Evolutionary conservation across 805 yeast genomes (phyloP).

Genomic region (Barnettozyma wickerhamii): DNA sequence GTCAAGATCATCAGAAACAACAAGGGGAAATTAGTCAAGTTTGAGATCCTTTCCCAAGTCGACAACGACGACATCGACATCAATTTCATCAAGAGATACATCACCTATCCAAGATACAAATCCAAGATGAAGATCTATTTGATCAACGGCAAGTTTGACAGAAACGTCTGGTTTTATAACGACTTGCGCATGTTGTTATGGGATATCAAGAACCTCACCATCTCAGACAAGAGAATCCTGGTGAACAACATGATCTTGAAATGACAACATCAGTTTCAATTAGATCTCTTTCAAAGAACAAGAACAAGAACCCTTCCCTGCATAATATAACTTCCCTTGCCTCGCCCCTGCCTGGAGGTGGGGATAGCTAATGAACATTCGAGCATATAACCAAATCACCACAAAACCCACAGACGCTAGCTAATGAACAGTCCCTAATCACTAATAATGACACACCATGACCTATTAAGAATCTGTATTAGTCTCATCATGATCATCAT

Average conservation of each 20-base stretch:
- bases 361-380: not conserved
- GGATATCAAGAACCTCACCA: constrained; percentile 20
- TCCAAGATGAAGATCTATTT: constrained; percentile 39
- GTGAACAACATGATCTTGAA: constrained; percentile 21
- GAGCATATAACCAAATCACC: not conserved
- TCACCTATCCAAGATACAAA: constrained; percentile 42
- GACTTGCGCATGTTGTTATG: constrained; percentile 28
- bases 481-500: not conserved
- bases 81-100: constrained; percentile 31
- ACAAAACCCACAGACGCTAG: not conserved
- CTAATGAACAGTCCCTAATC: constrained; percentile 7
- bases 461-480: not conserved
- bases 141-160: constrained; percentile 21
- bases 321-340: no score
- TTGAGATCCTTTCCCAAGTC: constrained; percentile 28
- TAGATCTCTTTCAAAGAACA: no score
- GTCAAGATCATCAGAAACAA: constrained; percentile 36
- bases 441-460: no score
- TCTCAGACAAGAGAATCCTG: constrained; percentile 20
- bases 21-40: constrained; percentile 34
- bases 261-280: no score
- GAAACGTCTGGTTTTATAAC: constrained; percentile 26
- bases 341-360: no score
- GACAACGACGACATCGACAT: constrained; percentile 13
- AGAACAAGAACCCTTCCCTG: no score